Evolutionary conservation across 1,139 yeast species (phyloP).

Genomic region (Scheffersomyces parashehatae): DNA sequence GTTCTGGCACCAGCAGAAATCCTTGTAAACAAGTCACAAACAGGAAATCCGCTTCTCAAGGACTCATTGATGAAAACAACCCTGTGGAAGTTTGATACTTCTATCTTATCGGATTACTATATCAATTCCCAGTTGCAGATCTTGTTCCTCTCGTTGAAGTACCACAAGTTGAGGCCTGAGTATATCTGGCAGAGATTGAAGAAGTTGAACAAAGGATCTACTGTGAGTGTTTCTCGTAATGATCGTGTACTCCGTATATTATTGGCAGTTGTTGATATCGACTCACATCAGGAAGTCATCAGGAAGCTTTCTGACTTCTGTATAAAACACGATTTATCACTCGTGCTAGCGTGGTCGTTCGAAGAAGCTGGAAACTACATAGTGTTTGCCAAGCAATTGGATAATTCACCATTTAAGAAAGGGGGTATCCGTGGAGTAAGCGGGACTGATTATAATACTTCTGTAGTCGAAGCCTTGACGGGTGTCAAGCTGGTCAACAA

Average conservation of each 20-base stretch:
- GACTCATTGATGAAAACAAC: constrained; percentile 39
- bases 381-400: constrained; percentile 51
- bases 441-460: constrained; percentile 44
- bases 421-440: constrained; percentile 14
- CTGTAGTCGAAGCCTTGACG: constrained; percentile 52
- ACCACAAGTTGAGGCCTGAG: constrained; percentile 86
- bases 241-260: constrained; percentile 59
- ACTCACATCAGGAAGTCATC: constrained; percentile 67
- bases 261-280: constrained; percentile 76
- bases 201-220: constrained; percentile 35
- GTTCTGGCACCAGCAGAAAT: constrained; percentile 23
- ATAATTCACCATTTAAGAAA: constrained; percentile 18
- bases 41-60: constrained; percentile 44
- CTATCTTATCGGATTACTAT: constrained; percentile 59
- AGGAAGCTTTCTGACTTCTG: constrained; percentile 72
- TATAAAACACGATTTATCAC: constrained; percentile 66
- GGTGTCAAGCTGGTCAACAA: constrained; percentile 56
- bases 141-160: constrained; percentile 72
- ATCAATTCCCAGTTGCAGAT: constrained; percentile 67
- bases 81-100: constrained; percentile 37
- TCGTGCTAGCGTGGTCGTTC: constrained; percentile 77
- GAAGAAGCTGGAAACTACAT: constrained; percentile 87
- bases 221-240: constrained; percentile 18
- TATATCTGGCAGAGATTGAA: constrained; percentile 73
- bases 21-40: constrained; percentile 38